phyloP scores from a whole-genome alignment of 805 yeast species.

The Dipodascopsis uninucleata region DNA sequence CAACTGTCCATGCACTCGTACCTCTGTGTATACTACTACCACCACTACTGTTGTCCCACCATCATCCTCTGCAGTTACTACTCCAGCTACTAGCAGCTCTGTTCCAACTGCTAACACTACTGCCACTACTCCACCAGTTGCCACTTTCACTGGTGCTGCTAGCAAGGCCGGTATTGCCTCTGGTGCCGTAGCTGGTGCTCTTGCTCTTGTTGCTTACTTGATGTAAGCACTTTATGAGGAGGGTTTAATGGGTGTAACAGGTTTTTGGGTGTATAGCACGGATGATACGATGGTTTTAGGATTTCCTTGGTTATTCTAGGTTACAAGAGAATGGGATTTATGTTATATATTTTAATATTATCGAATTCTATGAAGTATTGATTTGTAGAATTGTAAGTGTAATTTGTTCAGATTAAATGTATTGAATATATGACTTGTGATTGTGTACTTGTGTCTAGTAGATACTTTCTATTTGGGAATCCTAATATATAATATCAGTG shows the following conservation, averaged over 20 bases:
- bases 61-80: conserved; percentile 29
- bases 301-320: no score
- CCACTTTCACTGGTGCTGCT: conserved; percentile 31
- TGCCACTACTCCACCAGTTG: conserved; percentile 24
- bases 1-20: conserved; percentile 78
- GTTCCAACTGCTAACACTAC: conserved; percentile 28
- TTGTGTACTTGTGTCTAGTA: no score
- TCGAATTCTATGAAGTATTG: neutral
- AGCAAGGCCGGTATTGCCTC: conserved; percentile 33
- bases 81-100: conserved; percentile 22
- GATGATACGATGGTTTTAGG: no score
- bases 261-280: no score
- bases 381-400: no score
- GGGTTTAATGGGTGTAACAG: neutral
- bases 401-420: no score
- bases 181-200: conserved; percentile 50
- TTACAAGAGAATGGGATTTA: neutral
- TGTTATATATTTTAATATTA: neutral
- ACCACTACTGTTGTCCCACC: conserved; percentile 36
- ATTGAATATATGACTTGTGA: no score
- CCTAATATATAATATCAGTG: no score
- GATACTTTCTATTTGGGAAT: no score
- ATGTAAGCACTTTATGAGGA: conserved; percentile 28
- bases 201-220: conserved; percentile 38
- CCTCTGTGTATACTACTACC: conserved; percentile 36